Conservation (phyloP, 1,284 basidiomycete genomes). For the Lentinula novae-zelandiae region DNA sequence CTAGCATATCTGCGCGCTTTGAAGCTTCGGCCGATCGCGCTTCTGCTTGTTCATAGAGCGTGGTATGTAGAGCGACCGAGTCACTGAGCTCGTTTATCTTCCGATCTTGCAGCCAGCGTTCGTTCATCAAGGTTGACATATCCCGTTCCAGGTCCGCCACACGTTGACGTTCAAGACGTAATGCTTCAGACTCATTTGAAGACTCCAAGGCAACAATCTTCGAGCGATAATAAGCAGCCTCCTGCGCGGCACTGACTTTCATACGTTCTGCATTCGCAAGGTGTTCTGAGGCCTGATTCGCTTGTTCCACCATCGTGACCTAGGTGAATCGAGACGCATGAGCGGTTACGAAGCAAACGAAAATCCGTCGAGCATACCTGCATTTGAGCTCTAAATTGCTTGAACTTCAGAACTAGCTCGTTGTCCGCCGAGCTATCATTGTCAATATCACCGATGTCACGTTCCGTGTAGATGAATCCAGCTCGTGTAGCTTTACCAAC, state of each 20-base stretch:
- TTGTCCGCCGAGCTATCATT: conserved; percentile 44
- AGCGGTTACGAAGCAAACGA: neutral
- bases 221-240: conserved; percentile 95
- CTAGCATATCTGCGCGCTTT: conserved; percentile 80
- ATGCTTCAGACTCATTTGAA: conserved; percentile 60
- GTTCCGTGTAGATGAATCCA: conserved; percentile 76
- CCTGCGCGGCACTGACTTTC: conserved; percentile 82
- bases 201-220: conserved; percentile 87
- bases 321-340: conserved; percentile 26
- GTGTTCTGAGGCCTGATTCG: conserved; percentile 73
- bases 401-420: conserved; percentile 80
- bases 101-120: conserved; percentile 66
- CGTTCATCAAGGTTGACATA: conserved; percentile 62
- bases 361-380: conserved; percentile 57
- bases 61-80: conserved; percentile 71
- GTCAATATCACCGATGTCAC: conserved; percentile 36
- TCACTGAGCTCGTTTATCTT: conserved; percentile 74
- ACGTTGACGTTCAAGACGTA: conserved; percentile 80
- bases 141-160: conserved; percentile 79
- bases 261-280: conserved; percentile 80
- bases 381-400: conserved; percentile 85
- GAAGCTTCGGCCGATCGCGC: conserved; percentile 78
- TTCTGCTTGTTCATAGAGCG: conserved; percentile 77
- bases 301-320: conserved; percentile 73
- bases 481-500: conserved; percentile 75